Evolutionary conservation across 2,329 filamentous ascomycete species (phyloP).

Genomic region (Aspergillus terreus): DNA sequence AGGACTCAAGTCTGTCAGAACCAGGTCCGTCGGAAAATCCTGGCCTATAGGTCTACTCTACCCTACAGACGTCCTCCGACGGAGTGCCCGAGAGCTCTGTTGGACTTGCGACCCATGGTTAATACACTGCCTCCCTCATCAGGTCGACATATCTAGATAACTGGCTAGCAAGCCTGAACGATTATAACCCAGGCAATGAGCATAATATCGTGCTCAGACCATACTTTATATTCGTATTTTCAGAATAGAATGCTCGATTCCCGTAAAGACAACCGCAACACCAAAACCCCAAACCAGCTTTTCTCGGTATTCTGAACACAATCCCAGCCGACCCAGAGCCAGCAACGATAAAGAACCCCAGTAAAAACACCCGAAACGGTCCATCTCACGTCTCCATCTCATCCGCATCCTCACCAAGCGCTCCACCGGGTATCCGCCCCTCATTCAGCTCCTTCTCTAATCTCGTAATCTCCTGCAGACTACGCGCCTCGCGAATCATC

Average conservation of each 20-base stretch:
- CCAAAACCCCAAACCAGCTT: background rate
- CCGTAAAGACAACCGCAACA: background rate
- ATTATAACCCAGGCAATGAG: too few relatives aligned
- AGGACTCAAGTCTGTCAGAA: too few relatives aligned
- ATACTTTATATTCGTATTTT: background rate
- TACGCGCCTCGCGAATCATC: slow-evolving; percentile 83
- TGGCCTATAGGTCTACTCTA: too few relatives aligned
- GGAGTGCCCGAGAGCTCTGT: too few relatives aligned
- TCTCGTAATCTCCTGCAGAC: slow-evolving; percentile 81
- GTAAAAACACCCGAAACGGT: background rate
- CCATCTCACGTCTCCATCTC: slow-evolving; percentile 35
- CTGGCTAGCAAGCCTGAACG: too few relatives aligned
- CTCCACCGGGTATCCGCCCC: slow-evolving; percentile 73
- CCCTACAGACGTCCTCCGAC: too few relatives aligned
- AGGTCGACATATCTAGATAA: too few relatives aligned
- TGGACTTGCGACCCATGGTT: too few relatives aligned
- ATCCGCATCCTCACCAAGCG: slow-evolving; percentile 32
- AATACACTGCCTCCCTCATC: too few relatives aligned
- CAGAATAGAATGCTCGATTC: background rate
- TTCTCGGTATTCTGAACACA: background rate
- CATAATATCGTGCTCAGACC: too few relatives aligned
- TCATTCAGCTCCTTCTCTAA: slow-evolving; percentile 91
- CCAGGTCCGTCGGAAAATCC: too few relatives aligned
- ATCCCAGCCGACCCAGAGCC: background rate
- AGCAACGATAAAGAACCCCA: too few relatives aligned